Base-by-base conservation (phyloP, 306 rosid species). In the Dicorynia guianensis region DNA sequence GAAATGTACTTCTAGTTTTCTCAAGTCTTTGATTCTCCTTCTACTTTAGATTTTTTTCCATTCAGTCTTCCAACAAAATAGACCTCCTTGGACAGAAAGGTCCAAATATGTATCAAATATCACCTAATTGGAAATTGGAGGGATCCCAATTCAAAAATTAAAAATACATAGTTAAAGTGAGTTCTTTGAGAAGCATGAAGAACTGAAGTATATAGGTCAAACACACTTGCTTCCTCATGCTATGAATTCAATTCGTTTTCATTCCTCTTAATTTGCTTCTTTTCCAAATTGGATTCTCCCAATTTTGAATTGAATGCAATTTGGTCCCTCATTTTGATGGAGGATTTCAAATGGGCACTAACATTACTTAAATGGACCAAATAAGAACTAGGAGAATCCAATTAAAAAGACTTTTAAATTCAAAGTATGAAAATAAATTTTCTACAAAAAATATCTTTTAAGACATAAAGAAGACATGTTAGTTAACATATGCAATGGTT, bases 51-150 rank as follows among this genome's bases (percentile, higher is more conserved):
- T 25, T 42, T 70, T 70, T 78, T 67, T 19, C 46, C 36, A 71
- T 64, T 71, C 54, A 62, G 58, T 56, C 66, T 18, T 55, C 67
- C 75, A 17, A 18, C 46, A 12, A 7, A 65, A 65, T 61, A 64
- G 20, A 55, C 43, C 18, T 56, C n/a, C 57, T 50, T 25, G 35
- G 39, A 76, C 44, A 12, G 15, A 33, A 62, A 40, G 54, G 46
- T 36, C 39, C 61, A 38, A 48, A 14, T 9, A 68, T 25, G 65
- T 38, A 78, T 61, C 57, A 0, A 70, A 62, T 6, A 9, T 56
- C 39, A 57, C 49, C 74, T 54, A 25, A 63, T 19, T 63, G 52
- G 12, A 64, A 58, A 74, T 38, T 49, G 49, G 40, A 73, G 58
- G 44, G 18, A 79, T 19, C 39, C 18, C 56, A 35, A 63, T 49